These are phyloP conservation scores for Gilbertella persicaria DNA, from an alignment of 371 early-diverging fungal species.

Conservation along the genomic window DNA sequence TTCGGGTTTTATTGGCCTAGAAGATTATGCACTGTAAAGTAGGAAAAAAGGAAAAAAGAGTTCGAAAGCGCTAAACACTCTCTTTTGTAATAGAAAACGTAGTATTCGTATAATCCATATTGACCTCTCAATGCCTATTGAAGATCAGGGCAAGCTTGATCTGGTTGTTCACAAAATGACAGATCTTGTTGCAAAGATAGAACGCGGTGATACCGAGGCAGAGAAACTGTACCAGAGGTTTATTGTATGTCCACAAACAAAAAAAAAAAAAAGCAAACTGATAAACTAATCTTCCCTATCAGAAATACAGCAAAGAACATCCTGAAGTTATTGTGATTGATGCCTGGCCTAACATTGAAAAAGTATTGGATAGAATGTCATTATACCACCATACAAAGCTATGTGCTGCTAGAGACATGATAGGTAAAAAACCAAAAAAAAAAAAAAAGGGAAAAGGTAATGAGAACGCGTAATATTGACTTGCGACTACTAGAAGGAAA, in stretches of 20 bases:
- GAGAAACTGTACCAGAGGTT: conserved; percentile 31
- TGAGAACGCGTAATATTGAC: not conserved
- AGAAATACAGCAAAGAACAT: conserved; percentile 33
- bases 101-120: conserved; percentile 37
- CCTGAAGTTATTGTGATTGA: conserved; percentile 40
- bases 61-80: too few species aligned
- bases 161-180: conserved; percentile 54
- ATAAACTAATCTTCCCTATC: not conserved
- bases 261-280: not conserved
- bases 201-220: conserved; percentile 35
- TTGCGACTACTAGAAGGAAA: conserved; percentile 2
- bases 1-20: conserved; percentile 42
- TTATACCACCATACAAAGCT: conserved; percentile 25
- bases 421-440: conserved; percentile 10
- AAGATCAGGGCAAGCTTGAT: conserved; percentile 38
- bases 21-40: conserved; percentile 43
- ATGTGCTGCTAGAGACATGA: conserved; percentile 7
- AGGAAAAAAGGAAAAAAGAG: not conserved
- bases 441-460: not conserved
- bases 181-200: conserved; percentile 39
- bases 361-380: conserved; percentile 36
- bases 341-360: conserved; percentile 39
- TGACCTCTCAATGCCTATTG: conserved; percentile 40
- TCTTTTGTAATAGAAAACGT: conserved; percentile 23
- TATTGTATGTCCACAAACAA: conserved; percentile 18